Evolutionary conservation across 305 asterid genomes (phyloP).

Genomic region (Striga hermonthica): DNA sequence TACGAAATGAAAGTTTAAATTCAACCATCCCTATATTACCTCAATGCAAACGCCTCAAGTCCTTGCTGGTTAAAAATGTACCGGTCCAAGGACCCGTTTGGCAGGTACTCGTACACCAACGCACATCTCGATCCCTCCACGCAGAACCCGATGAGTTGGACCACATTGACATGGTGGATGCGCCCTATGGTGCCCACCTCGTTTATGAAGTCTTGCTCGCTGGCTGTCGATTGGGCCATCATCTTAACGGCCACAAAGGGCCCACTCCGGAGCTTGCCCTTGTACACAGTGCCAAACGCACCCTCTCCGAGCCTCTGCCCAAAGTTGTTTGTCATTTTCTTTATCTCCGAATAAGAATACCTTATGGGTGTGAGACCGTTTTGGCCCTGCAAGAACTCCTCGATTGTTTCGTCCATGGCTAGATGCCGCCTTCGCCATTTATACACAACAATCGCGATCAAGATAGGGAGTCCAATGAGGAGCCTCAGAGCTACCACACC

Average conservation of each 20-base stretch:
- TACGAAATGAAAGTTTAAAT: too few species aligned
- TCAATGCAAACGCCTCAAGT: constrained; percentile 24
- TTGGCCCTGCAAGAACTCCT: constrained; percentile 29
- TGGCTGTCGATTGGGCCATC: constrained; percentile 18
- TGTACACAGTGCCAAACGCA: constrained; percentile 32
- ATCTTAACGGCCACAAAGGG: constrained; percentile 42
- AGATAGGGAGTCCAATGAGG: constrained; percentile 37
- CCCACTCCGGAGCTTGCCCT: constrained; percentile 47
- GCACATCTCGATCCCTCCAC: constrained; percentile 43
- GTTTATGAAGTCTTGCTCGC: constrained; percentile 45
- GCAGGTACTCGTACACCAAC: constrained; percentile 50
- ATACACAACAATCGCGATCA: constrained; percentile 31
- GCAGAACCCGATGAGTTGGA: constrained; percentile 52
- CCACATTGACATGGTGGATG: constrained; percentile 50
- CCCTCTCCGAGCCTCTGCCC: constrained; percentile 32
- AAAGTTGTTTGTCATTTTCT: constrained; percentile 40
- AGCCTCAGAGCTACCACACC: constrained; percentile 37
- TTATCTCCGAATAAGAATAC: constrained; percentile 47
- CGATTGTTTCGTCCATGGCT: constrained; percentile 37
- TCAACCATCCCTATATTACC: not conserved
- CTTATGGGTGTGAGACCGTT: constrained; percentile 41
- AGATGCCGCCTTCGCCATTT: constrained; percentile 39
- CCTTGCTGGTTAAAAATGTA: constrained; percentile 40
- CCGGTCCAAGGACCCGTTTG: constrained; percentile 38
- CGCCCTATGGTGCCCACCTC: constrained; percentile 53